Evolutionary conservation across 768 basidiomycete genomes (phyloP), one percentile per base, ranked within the genome.

Genomic region (Omphalotus guepiniiformis): DNA sequence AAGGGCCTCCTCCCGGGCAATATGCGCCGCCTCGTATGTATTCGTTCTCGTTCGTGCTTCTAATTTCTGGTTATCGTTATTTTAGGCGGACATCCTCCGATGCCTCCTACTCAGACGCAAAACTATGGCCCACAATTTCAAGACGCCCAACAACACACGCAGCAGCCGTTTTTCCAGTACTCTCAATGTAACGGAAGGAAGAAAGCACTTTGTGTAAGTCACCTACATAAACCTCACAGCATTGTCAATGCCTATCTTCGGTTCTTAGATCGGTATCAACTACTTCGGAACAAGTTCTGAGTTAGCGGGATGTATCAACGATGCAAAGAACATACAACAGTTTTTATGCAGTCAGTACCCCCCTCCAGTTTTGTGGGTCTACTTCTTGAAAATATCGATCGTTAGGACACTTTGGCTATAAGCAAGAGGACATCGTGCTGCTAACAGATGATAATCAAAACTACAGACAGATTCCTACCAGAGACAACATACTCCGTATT

Each of bases 271-370:
- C 54, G 94, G 94, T 0, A 89, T 96, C 56, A 92, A 92, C 63
- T 97, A 97, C 61, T 60, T 73, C 18, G 85, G 88, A 1, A 80
- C 82, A 55, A 62, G 63, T 3, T 76, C 76, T n/a, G 76, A 82
- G 55, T 70, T 97, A 6, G 64, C 69, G 1, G 95, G 95, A 8
- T 98, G 95, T 60, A 85, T 95, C 61, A 95, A 97, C 61, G 95
- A 99, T 58, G 94, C 85, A 0, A 64, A 72, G 39, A 94, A 93
- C 61, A 79, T 97, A 44, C 74, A 78, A 56, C 63, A 69, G n/a
- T 97, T 97, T 70, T 67, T 94, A 38, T 74, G 71, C 50, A 57
- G 88, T 88, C 56, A 51, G 83, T 63, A n/a, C 13, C 11, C 19
- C 22, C 21, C 43, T 21, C 13, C 23, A n/a, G 16, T 18, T 29